These are phyloP conservation scores for Tagetes patula DNA, from an alignment of 129 eudicot species.

Conservation along the genomic window DNA sequence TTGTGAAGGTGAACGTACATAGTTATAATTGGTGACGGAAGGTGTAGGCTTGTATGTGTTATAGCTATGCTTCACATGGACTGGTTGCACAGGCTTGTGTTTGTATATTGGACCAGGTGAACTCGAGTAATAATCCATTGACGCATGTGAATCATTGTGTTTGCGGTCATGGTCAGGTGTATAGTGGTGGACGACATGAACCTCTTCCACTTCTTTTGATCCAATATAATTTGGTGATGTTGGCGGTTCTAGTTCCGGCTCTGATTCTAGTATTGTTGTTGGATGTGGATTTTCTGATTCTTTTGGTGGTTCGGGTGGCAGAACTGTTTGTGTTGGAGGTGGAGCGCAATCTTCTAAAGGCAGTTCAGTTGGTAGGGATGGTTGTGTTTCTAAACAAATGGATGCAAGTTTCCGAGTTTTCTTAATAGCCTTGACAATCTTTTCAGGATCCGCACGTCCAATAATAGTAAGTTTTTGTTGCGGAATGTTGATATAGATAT, in stretches of 20 bases:
- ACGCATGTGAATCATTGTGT: slow-evolving; percentile 36
- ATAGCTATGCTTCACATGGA: slow-evolving; percentile 51
- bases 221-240: neutral
- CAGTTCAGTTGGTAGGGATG: slow-evolving; percentile 35
- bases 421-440: slow-evolving; percentile 60
- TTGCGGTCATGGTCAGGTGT: slow-evolving; percentile 54
- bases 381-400: slow-evolving; percentile 56
- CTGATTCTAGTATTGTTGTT: slow-evolving; percentile 27
- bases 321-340: slow-evolving; percentile 44
- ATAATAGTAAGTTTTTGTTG: slow-evolving; percentile 60
- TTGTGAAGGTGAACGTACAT: slow-evolving; percentile 45
- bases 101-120: slow-evolving; percentile 34
- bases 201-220: slow-evolving; percentile 55
- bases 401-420: slow-evolving; percentile 68
- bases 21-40: slow-evolving; percentile 50
- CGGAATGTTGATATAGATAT: slow-evolving; percentile 57
- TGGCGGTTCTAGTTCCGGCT: slow-evolving; percentile 30
- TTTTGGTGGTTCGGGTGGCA: slow-evolving; percentile 48
- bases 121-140: slow-evolving; percentile 27
- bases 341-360: slow-evolving; percentile 41
- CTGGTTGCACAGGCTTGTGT: slow-evolving; percentile 33
- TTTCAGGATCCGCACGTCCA: slow-evolving; percentile 73
- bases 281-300: slow-evolving; percentile 43
- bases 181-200: slow-evolving; percentile 55
- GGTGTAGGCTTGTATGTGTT: slow-evolving; percentile 66